Evolutionary conservation across 2,329 filamentous ascomycete species (phyloP).

Genomic region (Pestalotiopsis sp.): DNA sequence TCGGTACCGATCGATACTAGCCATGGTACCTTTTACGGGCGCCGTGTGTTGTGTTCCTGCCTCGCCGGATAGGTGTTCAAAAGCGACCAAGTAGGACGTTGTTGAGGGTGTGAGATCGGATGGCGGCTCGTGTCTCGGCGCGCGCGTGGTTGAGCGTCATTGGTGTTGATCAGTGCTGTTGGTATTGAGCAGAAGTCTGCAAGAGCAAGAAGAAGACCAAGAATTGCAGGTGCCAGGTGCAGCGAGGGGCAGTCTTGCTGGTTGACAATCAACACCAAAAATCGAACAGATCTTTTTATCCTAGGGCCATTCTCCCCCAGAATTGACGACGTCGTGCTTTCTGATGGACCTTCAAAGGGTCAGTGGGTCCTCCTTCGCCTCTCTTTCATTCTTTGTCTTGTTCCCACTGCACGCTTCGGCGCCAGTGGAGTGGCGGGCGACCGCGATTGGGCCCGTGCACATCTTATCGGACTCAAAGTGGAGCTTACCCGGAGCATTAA

Average conservation of each 20-base stretch:
- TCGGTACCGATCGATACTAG: constrained; percentile 61
- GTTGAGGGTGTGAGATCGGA: background rate
- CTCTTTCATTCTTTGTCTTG: background rate
- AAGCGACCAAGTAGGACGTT: background rate
- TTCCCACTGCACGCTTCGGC: background rate
- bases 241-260: background rate
- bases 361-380: background rate
- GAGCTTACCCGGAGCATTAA: background rate
- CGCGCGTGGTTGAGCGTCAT: background rate
- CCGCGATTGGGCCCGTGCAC: background rate
- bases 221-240: background rate
- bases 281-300: background rate
- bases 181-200: background rate
- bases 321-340: background rate
- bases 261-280: background rate
- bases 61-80: background rate
- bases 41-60: background rate
- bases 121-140: background rate
- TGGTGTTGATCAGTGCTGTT: background rate
- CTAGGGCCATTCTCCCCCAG: background rate
- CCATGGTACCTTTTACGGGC: constrained; percentile 41
- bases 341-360: background rate
- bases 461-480: background rate
- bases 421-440: background rate
- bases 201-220: background rate